Base-by-base conservation (phyloP, 2,329 filamentous ascomycete genomes). In the Fusarium fracticaudum region DNA sequence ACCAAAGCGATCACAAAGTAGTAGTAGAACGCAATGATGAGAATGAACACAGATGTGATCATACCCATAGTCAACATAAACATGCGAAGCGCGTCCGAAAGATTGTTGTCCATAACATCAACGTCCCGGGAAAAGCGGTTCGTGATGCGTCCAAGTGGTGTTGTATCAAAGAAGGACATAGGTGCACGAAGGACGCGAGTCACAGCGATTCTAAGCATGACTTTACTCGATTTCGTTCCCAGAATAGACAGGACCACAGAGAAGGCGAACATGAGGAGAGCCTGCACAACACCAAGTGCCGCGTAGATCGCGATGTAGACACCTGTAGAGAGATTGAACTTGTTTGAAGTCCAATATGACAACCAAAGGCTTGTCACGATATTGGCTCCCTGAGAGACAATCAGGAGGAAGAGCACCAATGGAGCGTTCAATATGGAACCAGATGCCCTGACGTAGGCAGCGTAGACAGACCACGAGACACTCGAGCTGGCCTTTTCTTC, bases 101-200 rank as follows among this genome's bases (percentile, higher is more conserved):
- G 85, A 66, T 91, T 94, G 81, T 98, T 98, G 84, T 98, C 96
- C 94, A 98, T 97, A 64, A 96, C 94, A 79, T 98, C 94, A 45
- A 98, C 93, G 79, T 99, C 96, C 76, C 96, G 93, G 38, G 94
- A 97, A 84, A 98, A 98, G 22, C 96, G 93, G 81, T 98, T 98
- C 29, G 95, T 98, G 81, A 98, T 98, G 43, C 96, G 92, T 26
- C 96, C 96, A 3, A 98, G 88, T 1, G 96, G 96, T 2, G 96
- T 98, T 0, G 96, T 98, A 78, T 99, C 96, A 84, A 98, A 98
- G 85, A 98, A 98, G 9, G 93, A 93, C 94, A 92, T 91, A n/a
- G 90, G 90, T 6, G 90, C 90, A 33, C 90, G 86, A n/a, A 92
- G 84, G 2, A 96, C 94, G 22, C 93, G 89, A 14, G 87, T 90